Percentiles rank a stretch among this genome's conserved stretches.
These are phyloP conservation scores for Fusarium xylarioides DNA, from an alignment of 2,329 filamentous ascomycete genomes.

Conservation along the genomic window DNA sequence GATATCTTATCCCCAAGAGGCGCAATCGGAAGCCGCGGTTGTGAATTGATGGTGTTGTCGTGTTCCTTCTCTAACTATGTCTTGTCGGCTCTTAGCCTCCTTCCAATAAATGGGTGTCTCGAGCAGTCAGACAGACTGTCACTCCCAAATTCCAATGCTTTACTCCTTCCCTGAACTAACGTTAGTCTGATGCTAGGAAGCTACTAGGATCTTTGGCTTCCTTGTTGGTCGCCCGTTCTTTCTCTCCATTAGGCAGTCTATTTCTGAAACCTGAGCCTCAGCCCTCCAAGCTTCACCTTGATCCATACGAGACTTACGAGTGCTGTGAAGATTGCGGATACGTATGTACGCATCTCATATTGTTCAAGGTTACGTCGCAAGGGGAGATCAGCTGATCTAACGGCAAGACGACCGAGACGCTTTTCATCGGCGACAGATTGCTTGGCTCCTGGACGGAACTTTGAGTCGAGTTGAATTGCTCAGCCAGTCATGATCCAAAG, in stretches of 20 bases:
- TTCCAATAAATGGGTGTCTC: not conserved
- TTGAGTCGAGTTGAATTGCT: slow-evolving; percentile 42
- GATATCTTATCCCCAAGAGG: not conserved
- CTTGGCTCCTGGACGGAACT: slow-evolving; percentile 36
- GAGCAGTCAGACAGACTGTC: not conserved
- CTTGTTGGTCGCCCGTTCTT: not conserved
- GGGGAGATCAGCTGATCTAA: slow-evolving; percentile 23
- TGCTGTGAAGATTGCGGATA: slow-evolving; percentile 11
- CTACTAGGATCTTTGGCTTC: not conserved
- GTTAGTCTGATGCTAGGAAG: not conserved
- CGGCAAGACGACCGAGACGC: slow-evolving; percentile 5
- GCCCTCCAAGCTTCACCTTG: not conserved
- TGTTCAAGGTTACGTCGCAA: slow-evolving; percentile 2
- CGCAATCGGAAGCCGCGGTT: not conserved
- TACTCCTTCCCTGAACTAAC: not conserved
- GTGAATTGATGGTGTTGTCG: slow-evolving; percentile 6
- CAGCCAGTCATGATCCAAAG: slow-evolving; percentile 17
- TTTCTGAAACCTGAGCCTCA: slow-evolving; percentile 16
- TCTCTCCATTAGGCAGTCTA: not conserved
- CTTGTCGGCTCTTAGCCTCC: not conserved
- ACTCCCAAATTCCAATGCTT: not conserved
- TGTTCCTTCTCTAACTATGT: not conserved
- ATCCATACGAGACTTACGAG: not conserved
- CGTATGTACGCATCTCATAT: not conserved
- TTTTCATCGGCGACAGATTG: slow-evolving; percentile 19